These are phyloP conservation scores for Rubia yunnanensis DNA, from an alignment of 257 asterid species.

Conservation along the genomic window DNA sequence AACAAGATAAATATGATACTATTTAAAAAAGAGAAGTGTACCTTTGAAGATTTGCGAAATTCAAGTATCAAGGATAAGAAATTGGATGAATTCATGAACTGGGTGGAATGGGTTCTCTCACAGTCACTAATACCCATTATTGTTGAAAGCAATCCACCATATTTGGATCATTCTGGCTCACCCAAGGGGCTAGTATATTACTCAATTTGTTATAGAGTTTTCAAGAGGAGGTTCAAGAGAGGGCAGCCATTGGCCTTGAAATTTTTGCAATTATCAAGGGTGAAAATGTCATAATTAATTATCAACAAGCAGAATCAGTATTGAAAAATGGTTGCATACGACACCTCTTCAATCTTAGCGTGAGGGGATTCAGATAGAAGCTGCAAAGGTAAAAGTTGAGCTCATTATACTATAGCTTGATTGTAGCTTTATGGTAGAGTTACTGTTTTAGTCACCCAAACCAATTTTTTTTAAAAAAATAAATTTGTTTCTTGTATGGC, in stretches of 20 bases:
- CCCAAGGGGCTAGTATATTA: conserved; percentile 61
- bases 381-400: conserved; percentile 49
- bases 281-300: conserved; percentile 61
- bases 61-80: conserved; percentile 30
- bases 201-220: conserved; percentile 59
- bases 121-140: conserved; percentile 56
- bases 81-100: conserved; percentile 42
- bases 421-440: background rate
- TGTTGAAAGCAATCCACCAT: conserved; percentile 63
- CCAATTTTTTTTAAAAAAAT: background rate
- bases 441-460: background rate
- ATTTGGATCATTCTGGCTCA: conserved; percentile 68
- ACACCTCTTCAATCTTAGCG: conserved; percentile 60
- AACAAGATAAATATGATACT: too few species aligned
- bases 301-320: conserved; percentile 68
- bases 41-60: conserved; percentile 42
- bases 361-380: conserved; percentile 80
- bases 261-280: conserved; percentile 64
- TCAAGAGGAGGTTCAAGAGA: conserved; percentile 79
- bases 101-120: conserved; percentile 76
- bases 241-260: conserved; percentile 80
- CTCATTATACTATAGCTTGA: background rate
- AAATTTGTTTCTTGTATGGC: background rate
- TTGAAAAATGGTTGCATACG: conserved; percentile 55
- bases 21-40: conserved; percentile 34